Evolutionary conservation across 768 basidiomycete genomes (phyloP).

Genomic region (Boletus bicolor): DNA sequence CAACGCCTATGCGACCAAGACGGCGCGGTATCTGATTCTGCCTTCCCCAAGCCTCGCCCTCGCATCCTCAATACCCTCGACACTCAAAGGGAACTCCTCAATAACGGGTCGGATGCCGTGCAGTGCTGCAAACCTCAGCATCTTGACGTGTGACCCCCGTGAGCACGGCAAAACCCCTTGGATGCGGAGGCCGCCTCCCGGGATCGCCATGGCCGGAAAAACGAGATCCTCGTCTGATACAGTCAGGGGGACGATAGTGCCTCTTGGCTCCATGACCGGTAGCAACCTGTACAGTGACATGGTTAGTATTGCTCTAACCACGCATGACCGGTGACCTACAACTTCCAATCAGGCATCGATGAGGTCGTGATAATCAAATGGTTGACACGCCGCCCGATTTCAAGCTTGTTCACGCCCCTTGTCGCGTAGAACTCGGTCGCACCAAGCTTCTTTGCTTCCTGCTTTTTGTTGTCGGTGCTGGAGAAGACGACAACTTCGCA

Average conservation of each 20-base stretch:
- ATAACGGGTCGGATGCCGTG: conserved; percentile 29
- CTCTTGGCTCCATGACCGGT: conserved; percentile 25
- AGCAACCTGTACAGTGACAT: conserved; percentile 18
- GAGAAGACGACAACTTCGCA: conserved; percentile 38
- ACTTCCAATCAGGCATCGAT: conserved; percentile 27
- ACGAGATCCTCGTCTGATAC: conserved; percentile 20
- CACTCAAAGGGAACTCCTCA: conserved; percentile 32
- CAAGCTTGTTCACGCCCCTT: conserved; percentile 23
- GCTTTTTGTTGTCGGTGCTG: conserved; percentile 30
- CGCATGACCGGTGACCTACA: conserved; percentile 18
- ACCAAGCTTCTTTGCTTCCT: conserved; percentile 33
- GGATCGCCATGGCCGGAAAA: conserved; percentile 20
- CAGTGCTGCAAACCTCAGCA: conserved; percentile 34
- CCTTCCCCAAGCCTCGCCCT: conserved; percentile 25
- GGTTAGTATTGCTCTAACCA: background rate
- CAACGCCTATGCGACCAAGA: conserved; percentile 15
- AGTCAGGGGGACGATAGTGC: conserved; percentile 27
- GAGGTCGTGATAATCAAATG: conserved; percentile 34
- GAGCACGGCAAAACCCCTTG: conserved; percentile 27
- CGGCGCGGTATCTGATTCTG: conserved; percentile 32
- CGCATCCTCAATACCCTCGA: conserved; percentile 30
- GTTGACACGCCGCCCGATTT: conserved; percentile 27
- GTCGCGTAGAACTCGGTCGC: conserved; percentile 37
- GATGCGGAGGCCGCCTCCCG: conserved; percentile 19
- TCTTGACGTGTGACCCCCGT: conserved; percentile 28